These are phyloP conservation scores for Nymphaea colorata DNA, from an alignment of 164 flowering plant genomes.

Conservation along the genomic window DNA sequence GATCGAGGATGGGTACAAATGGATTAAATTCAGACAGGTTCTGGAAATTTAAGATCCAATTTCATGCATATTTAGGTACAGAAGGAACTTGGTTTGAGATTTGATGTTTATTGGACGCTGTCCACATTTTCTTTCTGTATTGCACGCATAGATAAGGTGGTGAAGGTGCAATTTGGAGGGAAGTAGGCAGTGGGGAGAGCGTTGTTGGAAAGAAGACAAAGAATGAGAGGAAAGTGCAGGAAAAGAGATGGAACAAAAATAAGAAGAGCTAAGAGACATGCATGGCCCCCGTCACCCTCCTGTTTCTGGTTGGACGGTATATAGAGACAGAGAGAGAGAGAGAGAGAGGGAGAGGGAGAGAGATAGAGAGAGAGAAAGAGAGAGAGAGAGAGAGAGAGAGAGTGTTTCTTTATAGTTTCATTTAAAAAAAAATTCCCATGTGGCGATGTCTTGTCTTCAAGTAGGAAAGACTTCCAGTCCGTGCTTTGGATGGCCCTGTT, in stretches of 20 bases:
- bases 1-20: not conserved
- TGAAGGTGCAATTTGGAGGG: slow-evolving; percentile 9
- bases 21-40: not conserved
- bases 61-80: no score
- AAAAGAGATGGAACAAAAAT: slow-evolving; percentile 27
- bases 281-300: slow-evolving; percentile 44
- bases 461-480: slow-evolving; percentile 44
- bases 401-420: no score
- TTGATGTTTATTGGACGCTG: no score
- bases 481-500: slow-evolving; percentile 2
- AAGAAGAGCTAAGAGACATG: slow-evolving; percentile 6
- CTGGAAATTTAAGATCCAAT: not conserved
- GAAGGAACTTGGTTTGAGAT: no score
- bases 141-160: slow-evolving; percentile 16
- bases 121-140: no score
- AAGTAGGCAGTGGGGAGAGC: slow-evolving; percentile 24
- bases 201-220: slow-evolving; percentile 26
- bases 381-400: no score
- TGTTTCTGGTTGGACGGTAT: slow-evolving; percentile 1
- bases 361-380: no score
- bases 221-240: slow-evolving; percentile 20
- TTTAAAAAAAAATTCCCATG: slow-evolving; percentile 20
- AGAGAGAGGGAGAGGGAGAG: no score
- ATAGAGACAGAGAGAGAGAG: no score
- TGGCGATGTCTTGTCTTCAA: slow-evolving; percentile 49